Evolutionary conservation across 345 rosid species (phyloP), one percentile per base, ranked within the genome.

Genomic region (Arabis alpina): DNA sequence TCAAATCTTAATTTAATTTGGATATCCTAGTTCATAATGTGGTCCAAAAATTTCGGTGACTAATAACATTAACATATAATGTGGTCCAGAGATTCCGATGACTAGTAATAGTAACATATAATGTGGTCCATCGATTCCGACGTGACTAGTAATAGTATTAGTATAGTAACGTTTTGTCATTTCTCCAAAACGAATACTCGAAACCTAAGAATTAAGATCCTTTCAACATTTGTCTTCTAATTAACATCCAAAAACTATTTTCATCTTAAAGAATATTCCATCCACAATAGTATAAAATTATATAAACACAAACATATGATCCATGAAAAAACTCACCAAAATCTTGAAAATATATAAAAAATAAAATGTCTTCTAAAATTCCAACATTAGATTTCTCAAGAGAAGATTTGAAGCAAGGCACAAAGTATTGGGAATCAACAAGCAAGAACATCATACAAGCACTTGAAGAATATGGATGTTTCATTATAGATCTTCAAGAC

Each of bases 401-500:
- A 55, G 74, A 69, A 68, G 75, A 69, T 54, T 55, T 75, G 54
- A 75, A 62, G 32, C 75, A 40, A 45, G 74, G 74, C 44, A 75
- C 74, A 8, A 39, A 40, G 12, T 68, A 69, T 14, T 69, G 79
- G 79, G 30, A 62, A 55, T 16, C 70, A 62, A 75, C 65, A 47
- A 44, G 79, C 32, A 62, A 75, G 6, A 68, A 54, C 23, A 55
- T 68, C 19, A 68, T 0, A 61, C 2, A 61, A 48, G 59, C 79
- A 36, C 74, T 75, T 68, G 79, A 75, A 54, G 53, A 53, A 25
- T 61, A 61, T 14, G 79, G 79, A 12, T 75, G 79, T 61, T 75
- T 75, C 79, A 75, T 75, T 44, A 68, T 75, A 39, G 79, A 75
- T 62, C 70, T 75, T 39, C 64, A 75, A 60, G 65, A 69, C 53